Evolutionary conservation across 2,329 filamentous ascomycete genomes (phyloP).

Genomic region (Apiospora saccharicola): DNA sequence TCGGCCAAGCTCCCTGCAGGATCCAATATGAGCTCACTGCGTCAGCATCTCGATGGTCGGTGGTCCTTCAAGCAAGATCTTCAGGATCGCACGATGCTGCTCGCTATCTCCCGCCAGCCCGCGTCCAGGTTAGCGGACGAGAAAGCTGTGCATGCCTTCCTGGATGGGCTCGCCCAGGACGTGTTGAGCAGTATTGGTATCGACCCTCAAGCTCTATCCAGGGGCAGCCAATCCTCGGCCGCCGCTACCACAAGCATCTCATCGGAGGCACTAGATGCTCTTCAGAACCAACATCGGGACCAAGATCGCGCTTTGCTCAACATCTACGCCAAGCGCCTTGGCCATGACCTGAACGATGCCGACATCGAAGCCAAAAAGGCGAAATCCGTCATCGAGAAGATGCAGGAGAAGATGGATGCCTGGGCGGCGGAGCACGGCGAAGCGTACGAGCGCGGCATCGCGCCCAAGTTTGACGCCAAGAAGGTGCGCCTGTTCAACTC

Average conservation of each 20-base stretch:
- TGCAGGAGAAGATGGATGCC: slow-evolving; percentile 31
- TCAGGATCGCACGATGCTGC: slow-evolving; percentile 24
- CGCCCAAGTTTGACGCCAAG: slow-evolving; percentile 38
- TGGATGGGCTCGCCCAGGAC: slow-evolving; percentile 23
- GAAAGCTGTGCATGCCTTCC: slow-evolving; percentile 23
- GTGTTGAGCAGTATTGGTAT: slow-evolving; percentile 21
- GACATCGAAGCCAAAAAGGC: slow-evolving; percentile 15
- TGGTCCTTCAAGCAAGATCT: slow-evolving; percentile 26
- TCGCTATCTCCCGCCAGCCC: slow-evolving; percentile 20
- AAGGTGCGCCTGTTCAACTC: slow-evolving; percentile 43
- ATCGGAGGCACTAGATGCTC: slow-evolving; percentile 24
- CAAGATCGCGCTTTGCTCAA: slow-evolving; percentile 24
- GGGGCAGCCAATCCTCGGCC: neutral
- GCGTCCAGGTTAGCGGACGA: slow-evolving; percentile 11
- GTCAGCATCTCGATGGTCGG: slow-evolving; percentile 22
- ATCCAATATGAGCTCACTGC: slow-evolving; percentile 22
- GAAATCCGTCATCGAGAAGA: slow-evolving; percentile 27
- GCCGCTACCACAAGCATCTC: neutral
- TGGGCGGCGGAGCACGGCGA: slow-evolving; percentile 42
- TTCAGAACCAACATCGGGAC: slow-evolving; percentile 21
- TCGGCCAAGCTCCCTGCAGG: slow-evolving; percentile 26
- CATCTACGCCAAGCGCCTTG: slow-evolving; percentile 26
- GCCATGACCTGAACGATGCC: slow-evolving; percentile 12
- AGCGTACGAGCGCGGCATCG: slow-evolving; percentile 39
- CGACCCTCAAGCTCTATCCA: slow-evolving; percentile 22